phyloP scores from a whole-genome alignment of 2,329 filamentous ascomycete genomes.

The Pseudocercospora macadamiae region DNA sequence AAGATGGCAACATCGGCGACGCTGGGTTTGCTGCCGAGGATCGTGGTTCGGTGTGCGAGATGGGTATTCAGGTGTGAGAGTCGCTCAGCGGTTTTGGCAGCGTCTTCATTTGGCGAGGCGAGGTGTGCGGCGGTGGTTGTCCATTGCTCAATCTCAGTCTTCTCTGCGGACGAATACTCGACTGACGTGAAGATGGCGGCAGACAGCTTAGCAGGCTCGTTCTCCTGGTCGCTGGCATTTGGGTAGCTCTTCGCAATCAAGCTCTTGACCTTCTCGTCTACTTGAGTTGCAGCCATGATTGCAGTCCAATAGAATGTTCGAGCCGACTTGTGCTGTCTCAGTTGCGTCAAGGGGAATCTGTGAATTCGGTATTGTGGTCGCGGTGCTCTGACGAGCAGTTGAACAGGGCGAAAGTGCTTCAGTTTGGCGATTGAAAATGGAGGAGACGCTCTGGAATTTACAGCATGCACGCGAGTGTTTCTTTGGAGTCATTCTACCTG shows the following conservation, averaged over 20 bases:
- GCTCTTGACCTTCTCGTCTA: conserved; percentile 38
- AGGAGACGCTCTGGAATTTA: no score
- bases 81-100: conserved; percentile 61
- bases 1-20: conserved; percentile 85
- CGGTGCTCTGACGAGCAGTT: conserved; percentile 29
- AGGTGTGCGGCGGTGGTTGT: conserved; percentile 75
- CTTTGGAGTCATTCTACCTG: conserved; percentile 3
- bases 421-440: conserved; percentile 32
- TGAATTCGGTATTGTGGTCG: not conserved
- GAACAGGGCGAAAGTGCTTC: conserved; percentile 27
- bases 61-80: conserved; percentile 82
- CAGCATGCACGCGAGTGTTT: not conserved
- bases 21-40: conserved; percentile 87
- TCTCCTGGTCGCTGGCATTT: conserved; percentile 34
- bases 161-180: conserved; percentile 73
- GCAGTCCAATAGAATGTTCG: conserved; percentile 7
- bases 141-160: conserved; percentile 89
- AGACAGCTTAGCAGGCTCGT: conserved; percentile 40
- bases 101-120: conserved; percentile 61
- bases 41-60: conserved; percentile 82
- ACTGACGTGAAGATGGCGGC: conserved; percentile 37
- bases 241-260: conserved; percentile 40
- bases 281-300: conserved; percentile 36
- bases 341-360: not conserved
- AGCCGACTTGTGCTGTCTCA: not conserved